Base-by-base conservation (phyloP, 306 rosid species). In the Boehmeria nivea region DNA sequence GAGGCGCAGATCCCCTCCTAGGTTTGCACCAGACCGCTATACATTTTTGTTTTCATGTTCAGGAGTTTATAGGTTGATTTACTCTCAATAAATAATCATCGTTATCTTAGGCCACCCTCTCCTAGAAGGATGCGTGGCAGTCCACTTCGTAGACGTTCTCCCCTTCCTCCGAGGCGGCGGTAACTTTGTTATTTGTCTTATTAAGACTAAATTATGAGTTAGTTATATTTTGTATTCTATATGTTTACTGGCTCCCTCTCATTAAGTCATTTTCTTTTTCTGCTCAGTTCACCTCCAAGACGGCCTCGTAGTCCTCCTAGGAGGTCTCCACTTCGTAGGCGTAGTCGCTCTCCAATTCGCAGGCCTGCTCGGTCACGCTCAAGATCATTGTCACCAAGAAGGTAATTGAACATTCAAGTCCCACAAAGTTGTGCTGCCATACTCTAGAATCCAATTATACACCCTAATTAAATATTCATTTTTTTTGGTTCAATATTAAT, bases 231-330 rank as follows among this genome's bases (percentile, higher is more conserved):
- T 14, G 13, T 18, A 17, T 34, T 17, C 36, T 22, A 38, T 38
- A 3, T 40, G 8, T 8, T 40, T 8, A 40, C 4, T 40, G 15
- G 28, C 6, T 51, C 18, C 38, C 26, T 25, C 38, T 27, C 27
- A 51, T 26, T 7, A 46, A 39, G 31, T 70, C 24, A 37, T 68
- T 71, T 66, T 71, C 11, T 66, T 54, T n/a, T n/a, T n/a, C n/a
- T n/a, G n/a, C n/a, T n/a, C 60, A 83, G 96, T 12, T 75, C 96
- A 51, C 99, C 97, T 43, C 89, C 84, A 58, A 80, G 99, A 66
- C 72, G 99, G 49, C 65, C 72, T 72, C 95, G 94, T 23, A 93
- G 95, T 70, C 99, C 98, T 70, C 99, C 98, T 54, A 84, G 99
- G 76, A 93, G 99, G 54, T 85, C 99, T 77, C 96, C 99, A 40